Evolutionary conservation across 1,139 yeast genomes (phyloP), one percentile per base, ranked within the genome.

Genomic region (Zygoascus sp.): DNA sequence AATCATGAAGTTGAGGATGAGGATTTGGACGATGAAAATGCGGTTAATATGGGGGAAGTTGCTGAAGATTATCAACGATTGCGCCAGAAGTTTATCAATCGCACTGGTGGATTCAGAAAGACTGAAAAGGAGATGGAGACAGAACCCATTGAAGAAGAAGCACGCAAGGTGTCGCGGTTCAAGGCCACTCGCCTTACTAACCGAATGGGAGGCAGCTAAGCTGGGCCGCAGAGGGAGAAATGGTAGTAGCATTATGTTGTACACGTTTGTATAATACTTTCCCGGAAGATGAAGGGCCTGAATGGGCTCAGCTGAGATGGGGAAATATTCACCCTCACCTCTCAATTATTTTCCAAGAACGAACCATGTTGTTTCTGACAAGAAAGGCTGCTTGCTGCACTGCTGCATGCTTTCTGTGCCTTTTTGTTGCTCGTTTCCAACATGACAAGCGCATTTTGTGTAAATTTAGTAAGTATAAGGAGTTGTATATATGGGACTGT

Each of bases 131-230:
- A 78, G 45, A 59, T 66, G 50, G 92, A 80, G 51, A 61, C 79
- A 15, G 95, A 84, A 57, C 88, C 88, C 0, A 68, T 84, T n/a
- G 90, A 85, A 55, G 83, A 80, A 50, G 63, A 69, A 34, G 88
- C 87, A 0, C 76, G 79, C 46, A 79, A 71, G 53, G 67, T 78
- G 1, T 85, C 95, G 58, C 68, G 89, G 45, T 87, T 87, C 63
- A 84, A 74, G 57, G 77, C 84, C n/a, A 81, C 84, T 1, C 50
- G 66, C 40, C 44, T 58, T 23, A 35, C 39, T 49, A 53, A 61
- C 16, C 62, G 59, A 27, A 85, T 83, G 52, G 84, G 34, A 30
- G 34, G 34, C 5, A 30, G 7, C 15, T 30, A 30, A 7, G 8
- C 16, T 3, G 2, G 9, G 9, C 7, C 28, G 9, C n/a, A 10